Base-by-base conservation (phyloP, 1,139 yeast species). In the Saccharomyces hybrid region DNA sequence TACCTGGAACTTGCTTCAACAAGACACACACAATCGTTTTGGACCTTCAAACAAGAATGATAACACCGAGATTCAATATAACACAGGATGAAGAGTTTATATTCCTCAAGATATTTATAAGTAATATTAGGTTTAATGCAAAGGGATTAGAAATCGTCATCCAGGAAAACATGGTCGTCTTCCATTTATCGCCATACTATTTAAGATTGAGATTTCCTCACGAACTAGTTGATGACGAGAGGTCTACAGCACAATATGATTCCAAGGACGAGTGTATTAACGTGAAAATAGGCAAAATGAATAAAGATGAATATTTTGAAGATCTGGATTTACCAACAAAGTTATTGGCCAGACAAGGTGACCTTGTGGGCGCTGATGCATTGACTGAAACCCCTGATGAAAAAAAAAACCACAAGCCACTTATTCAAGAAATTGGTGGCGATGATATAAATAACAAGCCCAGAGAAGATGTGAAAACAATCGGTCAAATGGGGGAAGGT, bases 251-350 rank as follows among this genome's bases (percentile, higher is more conserved):
- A 0, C 78, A 75, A 49, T 85, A 78, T 65, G 83, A 81, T 42
- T 74, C 83, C 9, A 75, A 75, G 19, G 76, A 74, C 11, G 89
- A 84, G 60, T 60, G 78, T 66, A 64, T 78, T 34, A 64, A 77
- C 66, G 68, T 81, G 67, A 68, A 60, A 49, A 60, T 73, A 7
- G 87, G 96, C 1, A 93, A 93, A 66, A 77, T 79, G 57, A 76
- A 68, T n/a, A 77, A 77, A 38, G 96, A 97, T 0, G 85, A 86
- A 64, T 69, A 72, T 47, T 93, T 93, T 63, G 82, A 83, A 8
- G 98, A 91, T 68, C 75, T 93, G 60, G 99, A 93, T 61, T 76
- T 91, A 62, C 78, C 88, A 9, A 82, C 95, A 5, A 91, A 88
- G 70, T 73, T 93, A 52, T 73, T 93, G 61, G 95, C 97, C 0